A percentile compares a stretch with the other conserved stretches of the same genome.
Conservation (phyloP, 2,329 filamentous ascomycete genomes). For the Talaromyces sp. region DNA sequence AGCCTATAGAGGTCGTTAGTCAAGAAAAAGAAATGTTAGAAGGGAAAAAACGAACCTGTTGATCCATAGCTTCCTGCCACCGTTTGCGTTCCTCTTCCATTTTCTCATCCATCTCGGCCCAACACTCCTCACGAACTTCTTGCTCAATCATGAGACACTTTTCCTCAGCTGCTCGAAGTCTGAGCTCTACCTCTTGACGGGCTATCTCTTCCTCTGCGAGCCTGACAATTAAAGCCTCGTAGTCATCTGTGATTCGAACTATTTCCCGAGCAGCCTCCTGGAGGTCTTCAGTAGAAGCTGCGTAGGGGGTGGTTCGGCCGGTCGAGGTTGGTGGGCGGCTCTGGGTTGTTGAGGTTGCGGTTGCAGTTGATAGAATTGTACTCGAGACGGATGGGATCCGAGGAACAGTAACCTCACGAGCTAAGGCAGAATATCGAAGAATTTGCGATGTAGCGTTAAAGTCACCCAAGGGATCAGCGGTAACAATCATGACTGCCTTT, state of each 20-base stretch:
- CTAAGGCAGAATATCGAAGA: slow-evolving; percentile 86
- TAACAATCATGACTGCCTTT: slow-evolving; percentile 92
- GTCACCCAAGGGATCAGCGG: slow-evolving; percentile 86
- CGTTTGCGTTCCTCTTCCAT: slow-evolving; percentile 70
- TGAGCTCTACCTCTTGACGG: slow-evolving; percentile 68
- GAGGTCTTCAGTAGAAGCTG: slow-evolving; percentile 61
- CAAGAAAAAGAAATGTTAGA: background rate
- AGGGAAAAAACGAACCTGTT: slow-evolving; percentile 53
- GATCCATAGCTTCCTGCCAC: slow-evolving; percentile 76
- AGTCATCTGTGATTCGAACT: slow-evolving; percentile 70
- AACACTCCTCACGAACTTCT: slow-evolving; percentile 84
- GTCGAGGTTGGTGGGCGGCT: slow-evolving; percentile 33
- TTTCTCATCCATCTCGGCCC: slow-evolving; percentile 75
- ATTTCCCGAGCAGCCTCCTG: slow-evolving; percentile 80
- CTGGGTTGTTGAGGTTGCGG: slow-evolving; percentile 21
- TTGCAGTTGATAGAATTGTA: slow-evolving; percentile 53
- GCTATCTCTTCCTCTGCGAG: slow-evolving; percentile 68
- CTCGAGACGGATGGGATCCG: slow-evolving; percentile 78
- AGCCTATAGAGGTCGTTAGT: slow-evolving; percentile 30
- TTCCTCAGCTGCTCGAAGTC: slow-evolving; percentile 62
- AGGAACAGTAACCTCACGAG: slow-evolving; percentile 87
- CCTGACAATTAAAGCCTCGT: slow-evolving; percentile 68
- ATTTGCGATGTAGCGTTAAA: slow-evolving; percentile 98
- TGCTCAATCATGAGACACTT: slow-evolving; percentile 73
- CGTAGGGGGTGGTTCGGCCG: slow-evolving; percentile 44